These are phyloP conservation scores for Nicotiana benthamiana DNA, from an alignment of 257 asterid genomes.

Conservation along the genomic window DNA sequence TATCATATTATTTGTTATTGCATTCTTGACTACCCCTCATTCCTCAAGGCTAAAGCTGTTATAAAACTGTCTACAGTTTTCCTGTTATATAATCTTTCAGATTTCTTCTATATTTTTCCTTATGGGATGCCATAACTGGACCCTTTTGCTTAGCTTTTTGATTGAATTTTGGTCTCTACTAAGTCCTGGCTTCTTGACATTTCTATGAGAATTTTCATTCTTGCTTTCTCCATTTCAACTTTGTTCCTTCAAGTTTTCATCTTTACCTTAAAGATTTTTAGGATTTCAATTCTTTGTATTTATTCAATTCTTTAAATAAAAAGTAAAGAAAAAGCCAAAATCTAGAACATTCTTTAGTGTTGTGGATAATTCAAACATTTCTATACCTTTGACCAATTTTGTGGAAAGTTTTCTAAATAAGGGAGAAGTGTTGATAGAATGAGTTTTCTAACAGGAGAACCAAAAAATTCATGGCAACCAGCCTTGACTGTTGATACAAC, in stretches of 20 bases:
- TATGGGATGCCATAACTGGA: neutral
- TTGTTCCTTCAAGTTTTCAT: neutral
- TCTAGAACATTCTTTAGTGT: neutral
- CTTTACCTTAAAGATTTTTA: neutral
- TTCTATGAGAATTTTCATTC: neutral
- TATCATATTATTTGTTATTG: constrained; percentile 12
- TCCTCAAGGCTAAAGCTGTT: neutral
- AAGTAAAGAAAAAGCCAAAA: neutral
- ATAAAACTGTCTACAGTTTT: constrained; percentile 9
- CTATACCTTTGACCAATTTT: neutral
- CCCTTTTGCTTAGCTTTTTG: neutral
- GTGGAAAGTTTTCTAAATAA: neutral
- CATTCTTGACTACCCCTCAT: neutral
- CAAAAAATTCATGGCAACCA: constrained; percentile 77
- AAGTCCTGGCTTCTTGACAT: neutral
- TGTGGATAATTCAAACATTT: neutral
- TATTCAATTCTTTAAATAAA: constrained; percentile 12
- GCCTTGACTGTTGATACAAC: constrained; percentile 68
- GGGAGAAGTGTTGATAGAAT: constrained; percentile 19
- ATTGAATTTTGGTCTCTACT: neutral
- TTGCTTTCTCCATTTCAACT: neutral
- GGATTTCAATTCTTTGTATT: constrained; percentile 6
- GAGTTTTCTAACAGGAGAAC: constrained; percentile 76
- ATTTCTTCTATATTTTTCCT: neutral
- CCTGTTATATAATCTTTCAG: constrained; percentile 11